phyloP scores from a whole-genome alignment of 148 eudicot species.

The Vaccinium macrocarpon region DNA sequence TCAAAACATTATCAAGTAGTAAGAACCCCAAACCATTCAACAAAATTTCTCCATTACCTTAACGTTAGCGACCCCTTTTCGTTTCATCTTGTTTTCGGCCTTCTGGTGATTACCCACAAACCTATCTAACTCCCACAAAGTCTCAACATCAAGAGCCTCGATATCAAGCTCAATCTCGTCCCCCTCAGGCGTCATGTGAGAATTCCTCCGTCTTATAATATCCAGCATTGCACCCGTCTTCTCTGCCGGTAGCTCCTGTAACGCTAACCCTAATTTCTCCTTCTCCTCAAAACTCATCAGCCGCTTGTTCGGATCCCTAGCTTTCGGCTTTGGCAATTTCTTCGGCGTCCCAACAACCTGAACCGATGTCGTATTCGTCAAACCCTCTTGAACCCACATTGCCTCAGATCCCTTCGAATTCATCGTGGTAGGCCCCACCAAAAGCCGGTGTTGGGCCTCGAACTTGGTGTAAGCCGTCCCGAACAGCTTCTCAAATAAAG shows the following conservation, averaged over 20 bases:
- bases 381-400: background rate
- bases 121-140: conserved; percentile 86
- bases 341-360: conserved; percentile 22
- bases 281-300: conserved; percentile 79
- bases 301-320: conserved; percentile 68
- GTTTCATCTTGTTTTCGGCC: conserved; percentile 56
- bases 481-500: conserved; percentile 54
- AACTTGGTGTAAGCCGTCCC: conserved; percentile 39
- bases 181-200: conserved; percentile 62
- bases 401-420: background rate
- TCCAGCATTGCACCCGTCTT: conserved; percentile 75
- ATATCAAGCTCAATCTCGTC: conserved; percentile 93
- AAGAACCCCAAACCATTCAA: too few species aligned
- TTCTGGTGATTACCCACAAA: conserved; percentile 83
- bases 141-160: conserved; percentile 77
- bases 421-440: background rate
- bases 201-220: conserved; percentile 72
- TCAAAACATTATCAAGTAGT: too few species aligned
- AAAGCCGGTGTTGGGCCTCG: conserved; percentile 16
- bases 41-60: background rate
- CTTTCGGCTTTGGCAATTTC: conserved; percentile 78
- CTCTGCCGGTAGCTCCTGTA: conserved; percentile 73
- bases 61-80: conserved; percentile 48
- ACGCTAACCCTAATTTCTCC: conserved; percentile 42
- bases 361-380: background rate